Conservation (phyloP, 306 rosid species). For the Gleditsia sinensis region DNA sequence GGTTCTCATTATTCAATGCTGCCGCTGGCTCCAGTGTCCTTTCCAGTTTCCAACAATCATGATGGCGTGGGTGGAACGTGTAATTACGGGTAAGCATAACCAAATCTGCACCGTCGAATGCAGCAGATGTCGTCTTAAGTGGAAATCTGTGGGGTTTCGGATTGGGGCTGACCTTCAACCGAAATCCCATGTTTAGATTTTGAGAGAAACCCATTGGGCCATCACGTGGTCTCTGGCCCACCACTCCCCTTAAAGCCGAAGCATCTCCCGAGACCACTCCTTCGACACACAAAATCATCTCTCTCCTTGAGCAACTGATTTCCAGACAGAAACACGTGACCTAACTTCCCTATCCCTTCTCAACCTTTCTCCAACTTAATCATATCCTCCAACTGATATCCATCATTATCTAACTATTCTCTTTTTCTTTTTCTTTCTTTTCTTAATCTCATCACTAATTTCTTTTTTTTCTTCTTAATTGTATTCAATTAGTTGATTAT, state of each 20-base stretch:
- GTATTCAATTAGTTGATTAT: no score
- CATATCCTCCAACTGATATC: slow-evolving; percentile 45
- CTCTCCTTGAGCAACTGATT: slow-evolving; percentile 53
- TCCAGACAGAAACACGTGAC: slow-evolving; percentile 81
- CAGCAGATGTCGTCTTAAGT: slow-evolving; percentile 5
- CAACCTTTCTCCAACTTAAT: slow-evolving; percentile 49
- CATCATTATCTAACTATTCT: slow-evolving; percentile 27
- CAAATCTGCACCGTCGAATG: slow-evolving; percentile 27
- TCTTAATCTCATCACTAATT: no score
- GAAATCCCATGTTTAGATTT: slow-evolving; percentile 64
- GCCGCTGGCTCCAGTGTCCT: slow-evolving; percentile 21
- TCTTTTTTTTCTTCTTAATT: no score
- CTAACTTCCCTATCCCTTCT: slow-evolving; percentile 71
- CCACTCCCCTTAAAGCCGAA: slow-evolving; percentile 49
- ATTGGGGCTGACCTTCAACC: slow-evolving; percentile 45
- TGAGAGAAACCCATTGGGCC: slow-evolving; percentile 61
- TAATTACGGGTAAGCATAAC: background rate
- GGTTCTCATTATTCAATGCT: slow-evolving; percentile 21
- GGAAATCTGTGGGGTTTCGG: background rate
- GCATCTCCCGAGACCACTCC: slow-evolving; percentile 65
- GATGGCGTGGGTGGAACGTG: slow-evolving; percentile 53
- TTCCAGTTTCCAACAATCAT: slow-evolving; percentile 50
- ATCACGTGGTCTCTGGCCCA: slow-evolving; percentile 91
- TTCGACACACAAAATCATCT: slow-evolving; percentile 21
- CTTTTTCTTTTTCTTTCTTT: slow-evolving; percentile 4